Conservation (phyloP, 257 asterid genomes). For the Scutellaria baicalensis region DNA sequence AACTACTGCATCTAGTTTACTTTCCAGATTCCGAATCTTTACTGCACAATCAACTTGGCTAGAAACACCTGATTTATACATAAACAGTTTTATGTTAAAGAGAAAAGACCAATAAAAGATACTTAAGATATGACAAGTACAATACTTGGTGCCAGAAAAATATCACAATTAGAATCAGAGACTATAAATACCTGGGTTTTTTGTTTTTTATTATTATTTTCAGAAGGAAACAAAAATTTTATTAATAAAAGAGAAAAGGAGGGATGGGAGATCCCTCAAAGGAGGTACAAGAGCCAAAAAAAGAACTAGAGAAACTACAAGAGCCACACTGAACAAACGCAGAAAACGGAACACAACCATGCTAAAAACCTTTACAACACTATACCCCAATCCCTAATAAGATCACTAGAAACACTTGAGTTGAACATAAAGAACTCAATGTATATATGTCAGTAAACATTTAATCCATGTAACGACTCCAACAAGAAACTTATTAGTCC, state of each 20-base stretch:
- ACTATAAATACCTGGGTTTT: too few relatives aligned
- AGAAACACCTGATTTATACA: conserved; percentile 66
- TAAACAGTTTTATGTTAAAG: not conserved
- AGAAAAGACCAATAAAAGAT: not conserved
- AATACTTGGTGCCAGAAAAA: not conserved
- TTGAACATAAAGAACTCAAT: not conserved
- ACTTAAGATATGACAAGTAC: not conserved
- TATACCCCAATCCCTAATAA: too few relatives aligned
- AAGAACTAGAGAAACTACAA: too few relatives aligned
- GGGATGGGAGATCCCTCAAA: too few relatives aligned
- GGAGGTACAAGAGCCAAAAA: too few relatives aligned
- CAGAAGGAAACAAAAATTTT: too few relatives aligned
- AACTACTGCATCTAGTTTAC: conserved; percentile 79
- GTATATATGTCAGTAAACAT: not conserved
- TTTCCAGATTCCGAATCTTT: conserved; percentile 92
- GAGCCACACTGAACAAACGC: too few relatives aligned
- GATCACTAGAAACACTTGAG: not conserved
- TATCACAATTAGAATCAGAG: not conserved
- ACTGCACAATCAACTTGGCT: conserved; percentile 98
- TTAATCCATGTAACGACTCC: not conserved
- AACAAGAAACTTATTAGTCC: not conserved
- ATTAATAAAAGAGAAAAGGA: not conserved
- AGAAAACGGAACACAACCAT: too few relatives aligned
- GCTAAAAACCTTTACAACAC: too few relatives aligned
- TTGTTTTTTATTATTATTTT: too few relatives aligned